Evolutionary conservation across 164 flowering plant genomes (phyloP).

Genomic region (Dillenia turbinata): DNA sequence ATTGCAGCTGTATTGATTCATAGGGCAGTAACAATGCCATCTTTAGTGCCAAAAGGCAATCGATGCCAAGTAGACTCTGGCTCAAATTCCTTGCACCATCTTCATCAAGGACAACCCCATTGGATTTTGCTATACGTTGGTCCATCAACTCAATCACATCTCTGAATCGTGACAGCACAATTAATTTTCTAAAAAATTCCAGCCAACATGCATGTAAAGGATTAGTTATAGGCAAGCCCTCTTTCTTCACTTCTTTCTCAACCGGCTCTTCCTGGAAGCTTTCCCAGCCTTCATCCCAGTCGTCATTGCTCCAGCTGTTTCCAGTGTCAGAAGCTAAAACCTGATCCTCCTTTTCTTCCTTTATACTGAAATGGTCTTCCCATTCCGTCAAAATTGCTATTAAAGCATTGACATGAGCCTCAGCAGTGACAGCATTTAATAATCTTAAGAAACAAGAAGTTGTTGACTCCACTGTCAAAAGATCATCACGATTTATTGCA

Average conservation of each 20-base stretch:
- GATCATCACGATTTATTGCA: conserved; percentile 69
- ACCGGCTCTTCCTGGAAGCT: conserved; percentile 67
- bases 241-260: conserved; percentile 30
- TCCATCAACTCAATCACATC: conserved; percentile 56
- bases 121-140: conserved; percentile 29
- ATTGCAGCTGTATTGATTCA: conserved; percentile 45
- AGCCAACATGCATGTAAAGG: conserved; percentile 85
- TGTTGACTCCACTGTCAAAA: conserved; percentile 51
- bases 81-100: conserved; percentile 45
- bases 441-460: conserved; percentile 62
- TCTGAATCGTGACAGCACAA: conserved; percentile 26
- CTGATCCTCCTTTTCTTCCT: conserved; percentile 25
- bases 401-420: conserved; percentile 47
- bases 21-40: conserved; percentile 63
- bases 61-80: conserved; percentile 26
- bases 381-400: conserved; percentile 67
- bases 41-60: conserved; percentile 67
- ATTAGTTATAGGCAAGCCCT: conserved; percentile 31
- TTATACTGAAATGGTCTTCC: conserved; percentile 60
- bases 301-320: conserved; percentile 64
- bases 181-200: conserved; percentile 49
- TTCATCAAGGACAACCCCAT: conserved; percentile 45
- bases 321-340: conserved; percentile 34
- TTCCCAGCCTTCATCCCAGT: conserved; percentile 98
- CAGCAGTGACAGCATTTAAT: conserved; percentile 31